phyloP scores from a whole-genome alignment of 352 stramenopile species.

The Phytopythium cucurbitacearum region DNA sequence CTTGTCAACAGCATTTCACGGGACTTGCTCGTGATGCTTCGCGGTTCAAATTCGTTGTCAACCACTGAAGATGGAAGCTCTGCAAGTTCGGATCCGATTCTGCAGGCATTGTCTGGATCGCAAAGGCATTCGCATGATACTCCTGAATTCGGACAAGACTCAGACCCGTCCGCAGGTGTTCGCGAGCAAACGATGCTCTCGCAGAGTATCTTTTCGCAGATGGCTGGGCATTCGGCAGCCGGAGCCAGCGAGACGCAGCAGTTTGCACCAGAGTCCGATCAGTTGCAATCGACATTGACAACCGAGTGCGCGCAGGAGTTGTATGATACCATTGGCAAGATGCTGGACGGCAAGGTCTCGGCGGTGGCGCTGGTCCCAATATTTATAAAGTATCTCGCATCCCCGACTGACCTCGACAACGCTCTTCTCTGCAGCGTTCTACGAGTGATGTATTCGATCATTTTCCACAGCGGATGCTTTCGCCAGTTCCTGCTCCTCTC shows the following conservation, averaged over 20 bases:
- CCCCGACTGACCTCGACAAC: conserved; percentile 31
- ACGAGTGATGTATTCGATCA: conserved; percentile 44
- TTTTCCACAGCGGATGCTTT: conserved; percentile 45
- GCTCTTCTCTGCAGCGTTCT: conserved; percentile 40
- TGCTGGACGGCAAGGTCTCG: conserved; percentile 40
- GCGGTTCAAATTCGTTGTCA: conserved; percentile 6
- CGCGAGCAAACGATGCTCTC: conserved; percentile 18
- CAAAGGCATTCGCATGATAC: conserved; percentile 2
- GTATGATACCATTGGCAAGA: conserved; percentile 48
- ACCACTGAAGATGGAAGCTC: neutral
- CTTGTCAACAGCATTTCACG: conserved; percentile 30
- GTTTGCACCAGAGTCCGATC: conserved; percentile 15
- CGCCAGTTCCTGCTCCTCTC: conserved; percentile 43
- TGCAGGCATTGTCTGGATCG: neutral
- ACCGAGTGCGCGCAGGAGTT: conserved; percentile 36
- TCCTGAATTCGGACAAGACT: neutral
- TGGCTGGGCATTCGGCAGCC: conserved; percentile 22
- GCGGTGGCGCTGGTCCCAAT: conserved; percentile 37
- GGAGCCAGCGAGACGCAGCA: neutral
- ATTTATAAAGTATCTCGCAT: conserved; percentile 45
- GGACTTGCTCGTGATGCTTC: conserved; percentile 25
- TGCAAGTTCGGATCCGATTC: too few relatives aligned
- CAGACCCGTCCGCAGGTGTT: neutral
- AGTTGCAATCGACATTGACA: conserved; percentile 22
- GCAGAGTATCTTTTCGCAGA: conserved; percentile 58